A percentile compares a stretch with the other conserved stretches of the same genome.
These are phyloP conservation scores for Chlorella sp. DNA, from an alignment of 139 green algal genomes.

Conservation along the genomic window DNA sequence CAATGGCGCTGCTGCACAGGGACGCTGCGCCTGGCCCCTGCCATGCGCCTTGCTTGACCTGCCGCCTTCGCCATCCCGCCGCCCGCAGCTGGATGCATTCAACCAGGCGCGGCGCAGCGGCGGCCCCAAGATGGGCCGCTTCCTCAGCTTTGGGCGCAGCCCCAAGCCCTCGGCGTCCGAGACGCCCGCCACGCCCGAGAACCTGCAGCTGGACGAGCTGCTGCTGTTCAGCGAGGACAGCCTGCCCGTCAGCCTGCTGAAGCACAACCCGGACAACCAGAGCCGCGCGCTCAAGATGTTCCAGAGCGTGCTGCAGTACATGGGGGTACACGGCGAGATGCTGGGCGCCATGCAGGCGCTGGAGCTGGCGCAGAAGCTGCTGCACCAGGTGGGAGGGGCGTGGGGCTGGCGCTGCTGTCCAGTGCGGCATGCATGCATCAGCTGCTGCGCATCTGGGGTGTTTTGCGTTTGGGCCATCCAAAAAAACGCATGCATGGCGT, in stretches of 20 bases:
- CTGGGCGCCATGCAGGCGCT: constrained; percentile 45
- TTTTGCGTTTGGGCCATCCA: too few species aligned
- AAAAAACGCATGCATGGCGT: too few species aligned
- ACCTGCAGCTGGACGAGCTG: constrained; percentile 74
- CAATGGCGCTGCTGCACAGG: too few species aligned
- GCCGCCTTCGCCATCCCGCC: too few species aligned
- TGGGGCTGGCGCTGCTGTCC: too few species aligned
- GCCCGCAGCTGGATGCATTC: constrained; percentile 78
- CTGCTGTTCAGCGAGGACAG: constrained; percentile 72
- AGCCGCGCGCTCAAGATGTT: constrained; percentile 94
- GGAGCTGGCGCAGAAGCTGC: constrained; percentile 91
- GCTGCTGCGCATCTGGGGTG: too few species aligned
- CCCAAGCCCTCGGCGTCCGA: constrained; percentile 37
- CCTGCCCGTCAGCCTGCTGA: constrained; percentile 91
- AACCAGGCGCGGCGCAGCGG: constrained; percentile 56
- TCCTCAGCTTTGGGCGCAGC: constrained; percentile 55
- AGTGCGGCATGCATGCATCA: too few species aligned
- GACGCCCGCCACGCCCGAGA: constrained; percentile 25
- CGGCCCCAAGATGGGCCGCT: constrained; percentile 61
- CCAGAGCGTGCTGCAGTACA: constrained; percentile 84
- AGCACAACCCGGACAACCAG: constrained; percentile 83
- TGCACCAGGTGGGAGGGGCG: constrained; percentile 70
- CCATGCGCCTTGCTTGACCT: too few species aligned
- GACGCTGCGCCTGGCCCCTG: too few species aligned
- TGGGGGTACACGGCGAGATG: constrained; percentile 65